Evolutionary conservation across 495 filamentous ascomycete species (phyloP), one percentile per base, ranked within the genome.

Genomic region (Cudoniella acicularis): DNA sequence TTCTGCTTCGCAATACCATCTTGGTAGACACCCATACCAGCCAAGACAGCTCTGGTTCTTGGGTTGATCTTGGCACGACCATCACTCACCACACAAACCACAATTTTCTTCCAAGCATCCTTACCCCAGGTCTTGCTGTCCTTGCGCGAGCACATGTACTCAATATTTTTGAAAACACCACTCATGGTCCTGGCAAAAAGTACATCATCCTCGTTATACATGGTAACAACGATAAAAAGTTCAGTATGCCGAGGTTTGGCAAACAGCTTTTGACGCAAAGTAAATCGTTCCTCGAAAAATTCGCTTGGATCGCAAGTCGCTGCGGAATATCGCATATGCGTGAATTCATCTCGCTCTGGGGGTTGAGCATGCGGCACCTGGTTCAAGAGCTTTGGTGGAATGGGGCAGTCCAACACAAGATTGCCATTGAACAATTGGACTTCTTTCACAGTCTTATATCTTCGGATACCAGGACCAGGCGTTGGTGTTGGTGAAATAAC

Each of bases 61-160:
- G 90, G 87, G 70, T 97, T 96, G 73, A 99, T 98, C 78, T 99
- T 99, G 43, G 87, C 91, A 85, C 94, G 94, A 57, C 95, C 95
- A 65, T 99, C 95, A 61, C 92, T 97, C 57, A 99, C 93, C 18
- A 99, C 86, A 69, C 95, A 99, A 16, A 99, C 95, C 11, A 99
- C 95, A 61, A 99, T 96, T 78, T 98, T 98, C 77, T 98, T 98
- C 95, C 95, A 99, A 3, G 92, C 91, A 66, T 99, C 94, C 72
- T 90, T 92, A 57, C 95, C 95, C 95, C 95, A 99, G 0, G 92
- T 99, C 73, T 93, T 95, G 70, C 92, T 96, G 63, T 85, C 87
- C 4, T 86, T 88, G 36, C 93, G 81, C 40, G 84, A 90, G 76
- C 92, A 96, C 90, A 99, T 95, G 75, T 92, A 90, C 73, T 96